Evolutionary conservation across 331 rosid species (phyloP).

Genomic region (Rhamnella rubrinervis): DNA sequence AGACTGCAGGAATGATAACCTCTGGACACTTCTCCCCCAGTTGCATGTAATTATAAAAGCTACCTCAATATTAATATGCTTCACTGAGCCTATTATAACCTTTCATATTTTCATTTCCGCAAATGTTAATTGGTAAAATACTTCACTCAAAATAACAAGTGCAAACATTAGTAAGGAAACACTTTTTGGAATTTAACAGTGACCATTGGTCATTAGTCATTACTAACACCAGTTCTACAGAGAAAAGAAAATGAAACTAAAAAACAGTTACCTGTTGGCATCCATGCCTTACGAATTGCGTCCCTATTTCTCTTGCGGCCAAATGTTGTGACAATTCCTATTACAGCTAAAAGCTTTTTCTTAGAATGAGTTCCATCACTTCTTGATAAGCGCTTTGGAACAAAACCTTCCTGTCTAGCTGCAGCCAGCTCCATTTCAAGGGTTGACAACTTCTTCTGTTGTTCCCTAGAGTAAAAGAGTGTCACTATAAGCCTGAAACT

Average conservation of each 20-base stretch:
- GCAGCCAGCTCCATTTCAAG: constrained; percentile 60
- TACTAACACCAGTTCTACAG: background rate
- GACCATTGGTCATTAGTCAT: background rate
- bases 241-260: constrained; percentile 18
- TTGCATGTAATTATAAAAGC: too few relatives aligned
- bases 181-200: background rate
- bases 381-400: constrained; percentile 34
- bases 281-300: constrained; percentile 79
- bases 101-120: background rate
- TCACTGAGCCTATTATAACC: background rate
- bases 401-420: constrained; percentile 64
- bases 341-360: constrained; percentile 48
- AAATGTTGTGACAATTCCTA: constrained; percentile 68
- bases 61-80: background rate
- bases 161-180: background rate
- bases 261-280: constrained; percentile 56
- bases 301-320: constrained; percentile 60
- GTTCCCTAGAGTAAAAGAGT: constrained; percentile 47
- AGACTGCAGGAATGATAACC: too few relatives aligned
- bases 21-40: too few relatives aligned
- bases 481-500: constrained; percentile 13
- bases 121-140: background rate
- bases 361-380: constrained; percentile 35
- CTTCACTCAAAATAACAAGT: background rate
- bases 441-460: constrained; percentile 47